phyloP scores from a whole-genome alignment of 2,329 filamentous ascomycete genomes.

The Diaporthe citriasiana region DNA sequence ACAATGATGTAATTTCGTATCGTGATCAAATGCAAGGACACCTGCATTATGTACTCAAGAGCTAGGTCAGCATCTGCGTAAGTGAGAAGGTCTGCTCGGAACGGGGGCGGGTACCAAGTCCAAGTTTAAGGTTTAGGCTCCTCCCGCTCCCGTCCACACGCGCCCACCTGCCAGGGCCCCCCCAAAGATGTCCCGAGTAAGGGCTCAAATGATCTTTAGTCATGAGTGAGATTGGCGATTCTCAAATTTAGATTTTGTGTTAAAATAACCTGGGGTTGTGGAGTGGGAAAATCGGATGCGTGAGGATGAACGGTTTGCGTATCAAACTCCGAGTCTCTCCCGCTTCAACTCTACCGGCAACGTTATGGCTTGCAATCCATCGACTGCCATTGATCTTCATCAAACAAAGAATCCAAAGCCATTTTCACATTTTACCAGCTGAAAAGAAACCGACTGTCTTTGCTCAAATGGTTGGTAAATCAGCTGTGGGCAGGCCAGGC shows the following conservation, averaged over 20 bases:
- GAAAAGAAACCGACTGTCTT: neutral
- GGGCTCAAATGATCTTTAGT: no score
- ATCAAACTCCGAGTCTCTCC: neutral
- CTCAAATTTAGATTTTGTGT: no score
- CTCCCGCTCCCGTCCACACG: neutral
- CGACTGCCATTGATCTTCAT: neutral
- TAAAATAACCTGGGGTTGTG: neutral
- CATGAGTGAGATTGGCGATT: neutral
- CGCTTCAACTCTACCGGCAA: neutral
- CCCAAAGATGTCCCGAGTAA: neutral
- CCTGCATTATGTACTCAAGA: neutral
- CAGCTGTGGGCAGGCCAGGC: no score
- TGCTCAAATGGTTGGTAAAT: neutral
- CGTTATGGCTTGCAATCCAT: neutral
- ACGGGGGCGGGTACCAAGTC: neutral
- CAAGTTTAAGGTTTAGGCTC: conserved; percentile 6
- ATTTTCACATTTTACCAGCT: neutral
- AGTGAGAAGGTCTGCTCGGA: neutral
- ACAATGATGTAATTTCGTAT: neutral
- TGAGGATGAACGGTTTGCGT: no score
- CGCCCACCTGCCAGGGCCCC: neutral
- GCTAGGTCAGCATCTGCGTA: neutral
- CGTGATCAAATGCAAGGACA: neutral
- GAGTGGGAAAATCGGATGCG: neutral
- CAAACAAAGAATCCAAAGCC: neutral